Evolutionary conservation across 352 stramenopile genomes (phyloP).

Genomic region (Globisporangium uncinulatum): DNA sequence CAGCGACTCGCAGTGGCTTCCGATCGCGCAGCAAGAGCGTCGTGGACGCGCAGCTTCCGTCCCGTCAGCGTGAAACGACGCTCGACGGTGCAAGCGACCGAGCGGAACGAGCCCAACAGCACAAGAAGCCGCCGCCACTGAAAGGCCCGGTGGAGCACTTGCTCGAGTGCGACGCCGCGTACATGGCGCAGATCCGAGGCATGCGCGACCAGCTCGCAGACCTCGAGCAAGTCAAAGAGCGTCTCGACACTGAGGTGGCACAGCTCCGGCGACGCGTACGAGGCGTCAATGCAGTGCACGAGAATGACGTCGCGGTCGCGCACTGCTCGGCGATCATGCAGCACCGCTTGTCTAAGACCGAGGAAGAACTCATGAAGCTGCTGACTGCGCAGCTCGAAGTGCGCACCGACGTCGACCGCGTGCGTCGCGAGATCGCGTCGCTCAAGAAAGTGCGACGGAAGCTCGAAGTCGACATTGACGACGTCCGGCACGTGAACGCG

Average conservation of each 20-base stretch:
- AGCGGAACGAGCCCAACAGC: not conserved
- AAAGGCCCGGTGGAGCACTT: constrained; percentile 61
- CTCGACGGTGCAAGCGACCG: not conserved
- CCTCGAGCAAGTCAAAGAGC: constrained; percentile 37
- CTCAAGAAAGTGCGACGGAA: constrained; percentile 54
- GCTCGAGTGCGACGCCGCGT: constrained; percentile 59
- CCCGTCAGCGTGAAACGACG: not conserved
- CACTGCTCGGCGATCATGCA: constrained; percentile 75
- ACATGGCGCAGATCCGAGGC: constrained; percentile 45
- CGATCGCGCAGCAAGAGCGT: constrained; percentile 6
- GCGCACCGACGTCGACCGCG: constrained; percentile 48
- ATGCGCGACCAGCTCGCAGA: constrained; percentile 54
- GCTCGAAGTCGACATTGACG: constrained; percentile 52
- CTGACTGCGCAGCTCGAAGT: constrained; percentile 61
- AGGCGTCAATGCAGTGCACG: constrained; percentile 65
- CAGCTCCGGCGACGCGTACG: constrained; percentile 44
- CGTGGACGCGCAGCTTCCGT: not conserved
- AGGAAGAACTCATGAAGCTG: constrained; percentile 79
- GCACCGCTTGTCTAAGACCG: constrained; percentile 59
- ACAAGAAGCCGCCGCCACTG: constrained; percentile 14
- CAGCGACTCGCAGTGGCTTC: not conserved
- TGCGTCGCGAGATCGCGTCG: constrained; percentile 51
- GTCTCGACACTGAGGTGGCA: constrained; percentile 42
- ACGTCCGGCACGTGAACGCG: constrained; percentile 34
- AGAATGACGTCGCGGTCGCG: constrained; percentile 70